Evolutionary conservation across 176 grass and related monocot genomes (phyloP), one percentile per base, ranked within the genome.

Genomic region (Aechmea fasciata): DNA sequence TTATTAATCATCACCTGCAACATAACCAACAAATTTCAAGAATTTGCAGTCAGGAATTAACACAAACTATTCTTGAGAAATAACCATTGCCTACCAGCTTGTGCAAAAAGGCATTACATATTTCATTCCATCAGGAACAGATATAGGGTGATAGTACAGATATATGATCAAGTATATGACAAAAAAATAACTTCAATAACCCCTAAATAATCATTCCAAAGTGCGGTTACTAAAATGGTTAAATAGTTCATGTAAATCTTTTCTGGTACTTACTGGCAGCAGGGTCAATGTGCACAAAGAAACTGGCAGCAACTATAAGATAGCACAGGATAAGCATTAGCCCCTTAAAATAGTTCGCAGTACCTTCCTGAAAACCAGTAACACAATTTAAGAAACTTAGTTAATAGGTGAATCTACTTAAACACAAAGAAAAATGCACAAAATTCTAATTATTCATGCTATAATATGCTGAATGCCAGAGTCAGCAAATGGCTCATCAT

Each of bases 271-370:
- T 84, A 89, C 90, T 75, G 65, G 83, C 23, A 71, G 70, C 52
- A 26, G 90, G 90, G 78, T 93, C 90, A 52, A 93, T 82, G 67
- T 93, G 90, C 57, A 93, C 90, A 73, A 93, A 93, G 65, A 93
- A 93, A 81, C 90, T 93, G 48, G 90, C 90, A 55, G 80, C 85
- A 26, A 93, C 90, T 67, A 93, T 93, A 70, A 93, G 83, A 78
- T 93, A 93, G 76, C 85, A 89, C 22, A 93, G 78, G 10, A 93
- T 93, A 47, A 93, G 90, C 90, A 93, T 93, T 72, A 93, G 74
- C 53, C 90, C 90, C 79, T 93, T 93, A 72, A 93, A 93, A 76
- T 93, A 93, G 71, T 93, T 93, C 13, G 90, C 88, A 2, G 90
- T 93, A 50, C 90, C 90, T 81, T 93, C 90, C 90, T 93, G 77